phyloP scores from a whole-genome alignment of 495 filamentous ascomycete species.

The Viridothelium virens region DNA sequence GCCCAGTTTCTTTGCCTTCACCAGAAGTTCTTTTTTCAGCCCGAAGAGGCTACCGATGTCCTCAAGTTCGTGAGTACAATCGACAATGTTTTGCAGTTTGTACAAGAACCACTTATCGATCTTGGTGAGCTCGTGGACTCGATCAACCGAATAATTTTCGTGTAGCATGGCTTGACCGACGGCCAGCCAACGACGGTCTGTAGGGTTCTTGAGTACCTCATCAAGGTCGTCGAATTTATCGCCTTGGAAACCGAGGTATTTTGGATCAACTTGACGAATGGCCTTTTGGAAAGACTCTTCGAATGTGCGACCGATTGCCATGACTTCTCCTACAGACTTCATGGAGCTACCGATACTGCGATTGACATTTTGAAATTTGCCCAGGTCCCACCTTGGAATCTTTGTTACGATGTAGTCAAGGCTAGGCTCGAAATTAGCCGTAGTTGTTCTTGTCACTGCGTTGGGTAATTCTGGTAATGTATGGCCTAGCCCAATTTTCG shows the following conservation, averaged over 20 bases:
- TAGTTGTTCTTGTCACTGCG: conserved; percentile 95
- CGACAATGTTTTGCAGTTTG: conserved; percentile 94
- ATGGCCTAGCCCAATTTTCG: conserved; percentile 93
- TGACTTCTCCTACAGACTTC: conserved; percentile 97
- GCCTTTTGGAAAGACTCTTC: conserved; percentile 99
- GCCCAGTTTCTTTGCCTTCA: conserved; percentile 91
- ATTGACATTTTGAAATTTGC: conserved; percentile 98
- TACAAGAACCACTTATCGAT: conserved; percentile 96
- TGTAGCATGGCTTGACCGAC: conserved; percentile 97
- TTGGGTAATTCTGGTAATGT: conserved; percentile 92
- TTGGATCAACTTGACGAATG: conserved; percentile 89
- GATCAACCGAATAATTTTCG: conserved; percentile 87
- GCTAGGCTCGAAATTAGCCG: conserved; percentile 96
- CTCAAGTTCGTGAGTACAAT: conserved; percentile 79
- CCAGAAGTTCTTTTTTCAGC: conserved; percentile 75
- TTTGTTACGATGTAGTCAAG: conserved; percentile 97
- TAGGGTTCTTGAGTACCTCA: conserved; percentile 80
- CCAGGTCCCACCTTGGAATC: conserved; percentile 93
- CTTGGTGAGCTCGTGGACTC: conserved; percentile 86
- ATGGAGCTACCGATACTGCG: conserved; percentile 94
- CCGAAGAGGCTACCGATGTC: conserved; percentile 79
- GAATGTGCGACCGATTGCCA: conserved; percentile 97
- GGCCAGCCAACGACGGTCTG: conserved; percentile 90
- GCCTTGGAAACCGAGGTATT: conserved; percentile 87
- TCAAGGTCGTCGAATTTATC: conserved; percentile 90